Conservation (phyloP, 805 yeast species). For the Sugiyamaella americana region DNA sequence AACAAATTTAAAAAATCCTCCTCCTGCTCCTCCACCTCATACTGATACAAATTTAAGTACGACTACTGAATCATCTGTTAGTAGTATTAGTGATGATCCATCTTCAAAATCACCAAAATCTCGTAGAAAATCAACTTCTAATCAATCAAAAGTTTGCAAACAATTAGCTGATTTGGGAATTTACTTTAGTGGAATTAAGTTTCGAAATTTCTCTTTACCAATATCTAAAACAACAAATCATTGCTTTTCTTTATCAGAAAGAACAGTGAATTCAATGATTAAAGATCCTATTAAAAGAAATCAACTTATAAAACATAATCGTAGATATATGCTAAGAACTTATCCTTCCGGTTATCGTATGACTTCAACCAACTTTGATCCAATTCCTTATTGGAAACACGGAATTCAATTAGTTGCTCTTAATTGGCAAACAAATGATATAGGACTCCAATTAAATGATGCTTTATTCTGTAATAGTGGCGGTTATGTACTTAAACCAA, state of each 20-base stretch:
- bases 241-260: conserved; percentile 82
- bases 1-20: not conserved
- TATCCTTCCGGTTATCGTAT: conserved; percentile 80
- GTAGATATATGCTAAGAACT: conserved; percentile 66
- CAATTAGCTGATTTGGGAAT: conserved; percentile 57
- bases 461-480: conserved; percentile 62
- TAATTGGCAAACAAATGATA: conserved; percentile 90
- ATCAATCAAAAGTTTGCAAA: conserved; percentile 28
- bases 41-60: conserved; percentile 29
- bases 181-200: conserved; percentile 69
- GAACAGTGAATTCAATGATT: conserved; percentile 53
- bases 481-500: conserved; percentile 82
- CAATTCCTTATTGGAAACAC: conserved; percentile 69
- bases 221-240: conserved; percentile 77
- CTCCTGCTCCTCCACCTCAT: conserved; percentile 9
- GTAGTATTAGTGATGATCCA: conserved; percentile 7
- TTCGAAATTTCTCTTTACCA: conserved; percentile 75
- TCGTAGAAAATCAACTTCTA: conserved; percentile 8
- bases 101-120: not conserved
- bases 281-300: conserved; percentile 51
- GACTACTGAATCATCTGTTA: conserved; percentile 5
- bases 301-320: conserved; percentile 70
- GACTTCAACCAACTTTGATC: conserved; percentile 75
- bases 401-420: conserved; percentile 96
- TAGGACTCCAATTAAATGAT: conserved; percentile 83